These are phyloP conservation scores for Carex cristatella DNA, from an alignment of 176 grass and related monocot genomes.

Conservation along the genomic window DNA sequence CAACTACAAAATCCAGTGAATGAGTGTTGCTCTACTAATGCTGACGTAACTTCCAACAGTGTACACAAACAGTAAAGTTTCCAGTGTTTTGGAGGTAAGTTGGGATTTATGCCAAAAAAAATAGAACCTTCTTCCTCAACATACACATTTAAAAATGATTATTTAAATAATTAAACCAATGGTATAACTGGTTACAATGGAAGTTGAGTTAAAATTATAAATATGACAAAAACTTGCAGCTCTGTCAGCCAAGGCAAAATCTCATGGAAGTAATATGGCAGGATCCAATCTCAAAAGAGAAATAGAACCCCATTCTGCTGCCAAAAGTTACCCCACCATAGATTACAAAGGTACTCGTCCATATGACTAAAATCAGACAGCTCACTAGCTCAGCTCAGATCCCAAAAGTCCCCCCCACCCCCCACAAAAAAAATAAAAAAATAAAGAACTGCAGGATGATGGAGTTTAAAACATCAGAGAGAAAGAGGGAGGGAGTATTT, in stretches of 20 bases:
- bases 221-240: background rate
- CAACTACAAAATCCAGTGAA: slow-evolving; percentile 10
- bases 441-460: background rate
- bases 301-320: background rate
- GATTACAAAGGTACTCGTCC: background rate
- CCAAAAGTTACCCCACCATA: background rate
- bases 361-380: background rate
- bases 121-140: background rate
- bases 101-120: background rate
- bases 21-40: background rate
- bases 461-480: background rate
- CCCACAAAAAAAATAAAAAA: too few species aligned
- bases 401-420: background rate
- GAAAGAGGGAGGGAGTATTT: background rate
- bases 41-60: background rate
- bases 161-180: background rate
- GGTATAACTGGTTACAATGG: background rate
- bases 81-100: background rate
- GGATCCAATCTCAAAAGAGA: background rate
- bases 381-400: background rate
- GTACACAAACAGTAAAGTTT: background rate
- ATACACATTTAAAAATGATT: background rate
- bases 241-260: background rate
- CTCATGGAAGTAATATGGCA: background rate
- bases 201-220: background rate